Evolutionary conservation across 2,329 filamentous ascomycete genomes (phyloP).

Genomic region (Calonectria ilicicola): DNA sequence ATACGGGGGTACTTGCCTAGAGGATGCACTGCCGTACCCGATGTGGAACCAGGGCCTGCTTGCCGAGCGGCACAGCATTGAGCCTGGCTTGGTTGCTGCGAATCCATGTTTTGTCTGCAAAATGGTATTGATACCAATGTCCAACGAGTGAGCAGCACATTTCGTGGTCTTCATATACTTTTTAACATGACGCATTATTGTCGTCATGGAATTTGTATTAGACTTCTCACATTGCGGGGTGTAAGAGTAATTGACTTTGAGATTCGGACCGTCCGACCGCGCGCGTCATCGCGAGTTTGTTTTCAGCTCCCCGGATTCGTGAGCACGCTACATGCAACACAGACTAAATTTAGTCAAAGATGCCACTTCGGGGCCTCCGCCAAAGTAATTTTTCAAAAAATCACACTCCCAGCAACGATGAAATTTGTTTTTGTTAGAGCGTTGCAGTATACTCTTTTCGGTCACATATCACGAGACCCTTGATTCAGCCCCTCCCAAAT

Average conservation of each 20-base stretch:
- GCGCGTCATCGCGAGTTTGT: not conserved
- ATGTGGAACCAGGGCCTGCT: not conserved
- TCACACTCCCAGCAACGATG: not conserved
- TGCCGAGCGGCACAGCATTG: not conserved
- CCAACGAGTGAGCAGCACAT: too few species aligned
- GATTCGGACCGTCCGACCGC: not conserved
- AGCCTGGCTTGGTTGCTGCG: not conserved
- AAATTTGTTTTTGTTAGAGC: not conserved
- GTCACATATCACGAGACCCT: not conserved
- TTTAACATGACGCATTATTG: not conserved
- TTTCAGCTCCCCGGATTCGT: not conserved
- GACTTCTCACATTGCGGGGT: not conserved
- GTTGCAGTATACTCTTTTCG: not conserved
- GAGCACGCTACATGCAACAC: not conserved
- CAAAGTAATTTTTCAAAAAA: not conserved
- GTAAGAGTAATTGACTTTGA: not conserved
- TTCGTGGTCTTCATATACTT: not conserved
- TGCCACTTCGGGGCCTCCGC: not conserved
- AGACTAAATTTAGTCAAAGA: not conserved
- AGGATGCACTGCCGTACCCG: not conserved
- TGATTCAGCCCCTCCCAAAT: too few species aligned
- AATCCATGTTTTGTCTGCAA: not conserved
- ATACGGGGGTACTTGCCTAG: not conserved
- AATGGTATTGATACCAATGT: not conserved
- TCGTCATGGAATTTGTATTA: not conserved